phyloP scores from a whole-genome alignment of 352 stramenopile genomes.

The Discostella stelligera region DNA sequence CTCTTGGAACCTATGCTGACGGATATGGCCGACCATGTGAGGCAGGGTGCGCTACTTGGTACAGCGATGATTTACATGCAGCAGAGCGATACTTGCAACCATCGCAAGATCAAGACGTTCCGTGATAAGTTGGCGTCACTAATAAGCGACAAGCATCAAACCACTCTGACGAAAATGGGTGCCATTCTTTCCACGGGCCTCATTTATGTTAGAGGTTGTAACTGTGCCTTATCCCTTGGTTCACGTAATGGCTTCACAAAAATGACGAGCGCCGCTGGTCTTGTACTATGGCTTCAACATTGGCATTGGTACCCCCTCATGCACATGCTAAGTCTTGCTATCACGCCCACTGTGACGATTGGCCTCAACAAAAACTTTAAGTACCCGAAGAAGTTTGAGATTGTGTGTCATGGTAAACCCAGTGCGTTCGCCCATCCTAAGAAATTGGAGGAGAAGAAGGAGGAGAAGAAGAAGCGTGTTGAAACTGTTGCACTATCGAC shows the following conservation, averaged over 20 bases:
- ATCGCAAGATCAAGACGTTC: slow-evolving; percentile 87
- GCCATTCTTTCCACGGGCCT: slow-evolving; percentile 96
- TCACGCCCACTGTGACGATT: slow-evolving; percentile 94
- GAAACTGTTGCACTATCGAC: slow-evolving; percentile 96
- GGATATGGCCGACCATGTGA: slow-evolving; percentile 98
- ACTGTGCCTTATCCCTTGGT: slow-evolving; percentile 94
- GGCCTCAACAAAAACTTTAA: slow-evolving; percentile 98
- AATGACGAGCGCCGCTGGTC: slow-evolving; percentile 93
- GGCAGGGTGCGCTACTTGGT: slow-evolving; percentile 95
- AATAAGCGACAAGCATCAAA: slow-evolving; percentile 96
- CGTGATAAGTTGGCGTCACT: slow-evolving; percentile 77
- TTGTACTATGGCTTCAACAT: slow-evolving; percentile 97
- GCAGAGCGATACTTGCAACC: slow-evolving; percentile 87
- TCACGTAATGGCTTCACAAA: slow-evolving; percentile 97
- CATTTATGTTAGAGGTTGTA: slow-evolving; percentile 96
- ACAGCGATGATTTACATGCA: slow-evolving; percentile 99
- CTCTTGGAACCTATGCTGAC: slow-evolving; percentile 97
- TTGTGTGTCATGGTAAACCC: slow-evolving; percentile 92
- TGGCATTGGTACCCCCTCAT: slow-evolving; percentile 99
- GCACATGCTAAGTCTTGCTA: slow-evolving; percentile 95
- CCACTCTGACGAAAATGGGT: slow-evolving; percentile 98
- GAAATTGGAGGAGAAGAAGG: slow-evolving; percentile 97
- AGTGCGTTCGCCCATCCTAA: slow-evolving; percentile 97
- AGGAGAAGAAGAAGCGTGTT: slow-evolving; percentile 98
- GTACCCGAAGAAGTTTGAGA: slow-evolving; percentile 92